Evolutionary conservation across 176 grass and related monocot species (phyloP).

Genomic region (Otatea glauca): DNA sequence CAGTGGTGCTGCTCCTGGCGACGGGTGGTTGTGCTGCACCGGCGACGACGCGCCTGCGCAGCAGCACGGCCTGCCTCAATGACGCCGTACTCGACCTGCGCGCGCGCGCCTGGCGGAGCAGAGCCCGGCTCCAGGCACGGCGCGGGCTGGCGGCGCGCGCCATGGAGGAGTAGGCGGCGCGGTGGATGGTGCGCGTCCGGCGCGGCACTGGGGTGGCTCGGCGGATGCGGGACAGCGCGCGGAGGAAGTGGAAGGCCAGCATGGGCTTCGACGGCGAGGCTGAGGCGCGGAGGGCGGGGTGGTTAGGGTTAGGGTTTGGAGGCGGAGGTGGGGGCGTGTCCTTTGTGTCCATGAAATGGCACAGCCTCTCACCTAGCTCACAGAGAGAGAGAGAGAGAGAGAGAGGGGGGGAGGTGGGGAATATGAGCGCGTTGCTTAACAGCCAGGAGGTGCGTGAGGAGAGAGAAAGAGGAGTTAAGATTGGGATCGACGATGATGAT

Average conservation of each 20-base stretch:
- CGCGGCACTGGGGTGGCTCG: constrained; percentile 32
- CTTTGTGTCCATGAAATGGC: constrained; percentile 56
- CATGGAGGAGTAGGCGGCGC: constrained; percentile 84
- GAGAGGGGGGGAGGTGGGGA: background rate
- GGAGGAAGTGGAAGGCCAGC: constrained; percentile 79
- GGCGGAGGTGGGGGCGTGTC: background rate
- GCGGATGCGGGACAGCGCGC: constrained; percentile 66
- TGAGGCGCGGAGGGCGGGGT: background rate
- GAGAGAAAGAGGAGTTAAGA: constrained; percentile 22
- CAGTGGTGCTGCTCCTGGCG: background rate
- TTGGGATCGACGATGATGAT: background rate
- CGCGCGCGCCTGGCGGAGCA: constrained; percentile 56
- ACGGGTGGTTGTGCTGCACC: background rate
- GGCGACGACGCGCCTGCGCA: constrained; percentile 42
- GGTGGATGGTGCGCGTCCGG: constrained; percentile 62
- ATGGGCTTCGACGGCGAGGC: constrained; percentile 54
- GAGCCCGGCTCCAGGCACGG: constrained; percentile 58
- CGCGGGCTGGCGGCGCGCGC: constrained; percentile 47
- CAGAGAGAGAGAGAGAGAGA: background rate
- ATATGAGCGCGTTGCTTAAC: constrained; percentile 44
- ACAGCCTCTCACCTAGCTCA: background rate
- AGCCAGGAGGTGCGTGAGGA: constrained; percentile 35
- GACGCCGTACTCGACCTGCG: background rate
- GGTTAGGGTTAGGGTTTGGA: constrained; percentile 67
- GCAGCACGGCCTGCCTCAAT: constrained; percentile 34